Evolutionary conservation across 257 asterid genomes (phyloP), one percentile per base, ranked within the genome.

Genomic region (Fraxinus quadrangulata): DNA sequence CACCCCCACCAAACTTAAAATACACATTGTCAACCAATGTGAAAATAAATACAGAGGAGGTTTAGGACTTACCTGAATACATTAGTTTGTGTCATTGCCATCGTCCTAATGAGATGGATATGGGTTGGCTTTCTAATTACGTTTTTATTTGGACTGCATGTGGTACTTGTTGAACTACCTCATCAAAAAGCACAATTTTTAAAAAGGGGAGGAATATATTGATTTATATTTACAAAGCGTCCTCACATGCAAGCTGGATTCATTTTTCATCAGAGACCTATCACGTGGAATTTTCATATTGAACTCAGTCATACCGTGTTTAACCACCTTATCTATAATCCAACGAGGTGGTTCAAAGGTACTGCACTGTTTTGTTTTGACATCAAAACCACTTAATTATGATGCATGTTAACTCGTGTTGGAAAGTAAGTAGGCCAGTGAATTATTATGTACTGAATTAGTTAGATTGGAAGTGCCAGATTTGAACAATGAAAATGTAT

Each of bases 121-220:
- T 31, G 34, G 5, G 34, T 31, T 31, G 34, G 34, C 5, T 31
- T 31, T 31, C 34, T 31, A 31, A 31, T 26, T 26, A 26, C 33
- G 12, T 73, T 56, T 74, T 66, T 70, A 54, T 45, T 75, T 40
- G 17, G 36, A 69, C 19, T 73, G 40, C 73, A 42, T 51, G 9
- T 45, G 70, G 24, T 54, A n/a, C 65, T 54, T 6, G 65, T 54
- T 6, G 24, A n/a, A n/a, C 8, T 26, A 54, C 12, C 65, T 19
- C 26, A 17, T n/a, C 10, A 19, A n/a, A 54, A 54, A 54, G 26
- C 10, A 6, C 1, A 54, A 54, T 4, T 19, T 45, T 39, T 47
- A 14, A 47, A 3, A 14, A 47, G n/a, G 56, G 7, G 56, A 47
- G 6, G 56, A 47, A 47, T 14, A 47, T 47, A 47, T 14, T 16